Evolutionary conservation across 352 stramenopile species (phyloP), one percentile per base, ranked within the genome.

Genomic region (Phytophthora tentaculata): DNA sequence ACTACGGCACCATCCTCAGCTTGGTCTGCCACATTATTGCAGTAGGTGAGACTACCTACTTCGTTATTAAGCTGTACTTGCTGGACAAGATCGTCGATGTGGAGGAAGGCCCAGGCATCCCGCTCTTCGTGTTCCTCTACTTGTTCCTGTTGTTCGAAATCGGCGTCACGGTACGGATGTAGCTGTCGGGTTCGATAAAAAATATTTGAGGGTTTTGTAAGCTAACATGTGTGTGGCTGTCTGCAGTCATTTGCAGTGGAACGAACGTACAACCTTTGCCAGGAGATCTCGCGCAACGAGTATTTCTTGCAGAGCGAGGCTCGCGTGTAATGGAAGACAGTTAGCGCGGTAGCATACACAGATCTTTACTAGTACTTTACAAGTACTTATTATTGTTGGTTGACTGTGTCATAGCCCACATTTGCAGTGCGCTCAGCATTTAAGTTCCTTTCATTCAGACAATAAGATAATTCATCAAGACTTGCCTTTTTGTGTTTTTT

Each of bases 241-340:
- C 3, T 43, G 49, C 48, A 93, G 81, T 73, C 68, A 3, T 88
- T 87, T 39, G 67, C 69, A 29, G 84, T 91, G 51, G 74, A 83
- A 69, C 71, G 80, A 26, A 75, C 68, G 41, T 66, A 81, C 63
- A 85, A 83, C 24, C 68, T 93, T n/a, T 82, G 81, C 59, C 77
- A 81, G n/a, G 84, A 93, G 74, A 77, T 93, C 57, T 65, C 73
- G n/a, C 81, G 84, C 29, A 90, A 93, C 68, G 83, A 85, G 16
- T 86, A 89, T 55, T 86, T 89, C 61, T 41, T 77, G 28, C 77
- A 79, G 50, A 76, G 77, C 45, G 69, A 79, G 26, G 52, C 50
- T 5, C 70, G 68, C 19, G 69, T 63, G 4, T 86, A 53, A 68
- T 63, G 19, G 22, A 32, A 16, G 24, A 10, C 43, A 62, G 24